Percentiles rank a stretch among this genome's conserved stretches.
These are phyloP conservation scores for Trametes cinnabarina DNA, from an alignment of 768 basidiomycete species.

Conservation along the genomic window DNA sequence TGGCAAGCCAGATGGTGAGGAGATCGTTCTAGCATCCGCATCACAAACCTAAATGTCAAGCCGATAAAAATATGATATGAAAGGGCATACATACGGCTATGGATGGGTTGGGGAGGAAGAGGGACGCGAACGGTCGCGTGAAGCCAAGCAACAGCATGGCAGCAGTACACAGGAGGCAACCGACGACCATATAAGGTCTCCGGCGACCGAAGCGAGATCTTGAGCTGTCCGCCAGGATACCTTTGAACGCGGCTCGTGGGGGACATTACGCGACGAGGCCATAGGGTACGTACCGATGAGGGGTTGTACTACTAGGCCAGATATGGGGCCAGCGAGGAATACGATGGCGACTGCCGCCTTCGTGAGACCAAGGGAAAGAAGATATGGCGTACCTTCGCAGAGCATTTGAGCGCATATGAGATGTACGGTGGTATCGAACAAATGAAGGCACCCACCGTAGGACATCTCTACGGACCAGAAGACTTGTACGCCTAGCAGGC, in stretches of 20 bases:
- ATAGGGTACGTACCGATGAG: conserved; percentile 60
- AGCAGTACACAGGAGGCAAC: conserved; percentile 59
- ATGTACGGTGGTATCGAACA: neutral
- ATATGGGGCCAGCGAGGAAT: conserved; percentile 88
- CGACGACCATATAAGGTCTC: conserved; percentile 80
- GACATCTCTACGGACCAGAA: conserved; percentile 97
- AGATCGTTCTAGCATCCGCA: conserved; percentile 47
- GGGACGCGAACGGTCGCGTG: conserved; percentile 61
- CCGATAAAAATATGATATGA: no score
- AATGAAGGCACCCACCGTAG: conserved; percentile 49
- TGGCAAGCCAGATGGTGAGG: conserved; percentile 75
- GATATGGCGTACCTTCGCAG: conserved; percentile 72
- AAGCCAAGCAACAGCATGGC: conserved; percentile 85
- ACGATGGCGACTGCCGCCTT: conserved; percentile 88
- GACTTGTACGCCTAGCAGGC: conserved; percentile 80
- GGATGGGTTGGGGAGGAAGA: conserved; percentile 39
- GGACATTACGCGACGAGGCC: neutral
- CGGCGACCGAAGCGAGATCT: conserved; percentile 82
- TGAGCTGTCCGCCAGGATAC: conserved; percentile 78
- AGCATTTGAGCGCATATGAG: neutral
- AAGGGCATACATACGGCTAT: conserved; percentile 30
- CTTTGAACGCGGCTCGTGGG: no score
- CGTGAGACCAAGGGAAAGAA: conserved; percentile 82
- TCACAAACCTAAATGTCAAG: no score
- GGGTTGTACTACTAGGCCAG: conserved; percentile 89